A percentile compares a stretch with the other conserved stretches of the same genome.
Conservation (phyloP, 306 rosid genomes). For the Abrus pulchellus region DNA sequence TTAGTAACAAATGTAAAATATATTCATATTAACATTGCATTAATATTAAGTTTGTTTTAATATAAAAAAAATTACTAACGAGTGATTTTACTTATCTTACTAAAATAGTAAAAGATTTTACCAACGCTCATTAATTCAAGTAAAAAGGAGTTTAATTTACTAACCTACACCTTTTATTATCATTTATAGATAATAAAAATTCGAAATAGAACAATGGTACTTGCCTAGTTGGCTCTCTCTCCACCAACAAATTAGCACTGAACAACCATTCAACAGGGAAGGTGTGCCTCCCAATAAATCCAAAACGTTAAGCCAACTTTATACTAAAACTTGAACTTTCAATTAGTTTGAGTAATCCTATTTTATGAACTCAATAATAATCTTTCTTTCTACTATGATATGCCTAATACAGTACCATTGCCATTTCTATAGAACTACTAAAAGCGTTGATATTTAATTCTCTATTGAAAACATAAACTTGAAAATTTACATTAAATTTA, state of each 20-base stretch:
- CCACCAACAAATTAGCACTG: not conserved
- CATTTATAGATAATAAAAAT: not conserved
- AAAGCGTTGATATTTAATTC: not conserved
- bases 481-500: not conserved
- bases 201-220: not conserved
- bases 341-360: not conserved
- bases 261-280: constrained; percentile 8
- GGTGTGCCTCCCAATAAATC: not conserved
- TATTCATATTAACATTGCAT: too few species aligned
- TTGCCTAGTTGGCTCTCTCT: not conserved
- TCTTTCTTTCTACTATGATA: not conserved
- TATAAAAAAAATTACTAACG: too few species aligned
- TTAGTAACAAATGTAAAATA: too few species aligned
- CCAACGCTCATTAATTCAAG: too few species aligned
- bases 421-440: constrained; percentile 1
- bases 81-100: too few species aligned
- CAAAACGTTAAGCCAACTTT: not conserved
- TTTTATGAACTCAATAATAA: not conserved
- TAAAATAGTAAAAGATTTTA: too few species aligned
- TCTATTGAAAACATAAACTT: not conserved
- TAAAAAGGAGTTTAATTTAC: not conserved
- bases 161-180: not conserved
- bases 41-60: too few species aligned
- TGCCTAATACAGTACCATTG: not conserved
- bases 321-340: not conserved